Evolutionary conservation across 768 basidiomycete species (phyloP).

Genomic region (Coprinopsis marcescibilis): DNA sequence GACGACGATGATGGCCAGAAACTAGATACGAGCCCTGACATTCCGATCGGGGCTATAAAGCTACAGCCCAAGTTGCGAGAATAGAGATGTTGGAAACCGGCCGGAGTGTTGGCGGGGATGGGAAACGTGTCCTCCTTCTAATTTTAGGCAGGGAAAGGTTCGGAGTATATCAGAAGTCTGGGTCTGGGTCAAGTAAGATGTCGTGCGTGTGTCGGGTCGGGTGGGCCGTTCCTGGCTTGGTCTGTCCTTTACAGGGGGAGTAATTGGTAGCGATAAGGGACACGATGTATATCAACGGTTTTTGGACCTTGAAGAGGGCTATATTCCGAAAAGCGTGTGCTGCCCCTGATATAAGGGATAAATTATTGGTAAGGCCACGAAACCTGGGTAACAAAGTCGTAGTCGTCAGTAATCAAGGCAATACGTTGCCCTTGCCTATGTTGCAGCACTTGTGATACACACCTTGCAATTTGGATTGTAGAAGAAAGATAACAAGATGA

Average conservation of each 20-base stretch:
- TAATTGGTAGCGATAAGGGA: too few relatives aligned
- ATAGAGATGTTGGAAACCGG: not conserved
- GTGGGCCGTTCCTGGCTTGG: too few relatives aligned
- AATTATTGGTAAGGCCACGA: conserved; percentile 1
- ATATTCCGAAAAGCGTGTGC: too few relatives aligned
- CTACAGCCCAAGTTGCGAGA: not conserved
- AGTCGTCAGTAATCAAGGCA: not conserved
- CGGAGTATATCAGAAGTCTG: not conserved
- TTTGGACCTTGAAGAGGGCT: too few relatives aligned
- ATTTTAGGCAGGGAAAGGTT: conserved; percentile 1
- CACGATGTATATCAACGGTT: too few relatives aligned
- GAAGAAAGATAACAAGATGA: too few relatives aligned
- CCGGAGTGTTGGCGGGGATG: not conserved
- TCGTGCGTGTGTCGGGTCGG: not conserved
- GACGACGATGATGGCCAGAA: conserved; percentile 6
- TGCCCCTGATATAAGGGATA: too few relatives aligned
- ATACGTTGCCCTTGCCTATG: not conserved
- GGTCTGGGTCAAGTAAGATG: too few relatives aligned
- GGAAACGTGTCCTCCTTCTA: conserved; percentile 3
- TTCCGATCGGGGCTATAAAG: conserved; percentile 10
- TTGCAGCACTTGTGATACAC: too few relatives aligned
- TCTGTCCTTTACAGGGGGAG: too few relatives aligned
- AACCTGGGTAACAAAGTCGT: conserved; percentile 4
- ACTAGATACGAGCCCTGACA: conserved; percentile 7
- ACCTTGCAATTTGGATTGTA: too few relatives aligned